Base-by-base conservation (phyloP, 2,329 filamentous ascomycete species). In the Acrocalymma vagum region DNA sequence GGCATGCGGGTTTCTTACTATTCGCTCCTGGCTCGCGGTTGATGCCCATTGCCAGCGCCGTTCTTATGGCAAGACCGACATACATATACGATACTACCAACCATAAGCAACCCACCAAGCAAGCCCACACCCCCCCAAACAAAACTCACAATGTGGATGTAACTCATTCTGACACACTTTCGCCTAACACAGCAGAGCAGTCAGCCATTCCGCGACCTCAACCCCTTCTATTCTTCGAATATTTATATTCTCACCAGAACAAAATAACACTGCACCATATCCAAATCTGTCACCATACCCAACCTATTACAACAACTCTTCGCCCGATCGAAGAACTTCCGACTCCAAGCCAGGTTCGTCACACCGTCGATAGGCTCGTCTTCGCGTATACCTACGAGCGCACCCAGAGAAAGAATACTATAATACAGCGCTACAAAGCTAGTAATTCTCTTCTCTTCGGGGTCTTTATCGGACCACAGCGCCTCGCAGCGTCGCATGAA, bases 131-230 rank as follows among this genome's bases (percentile, higher is more conserved):
- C 9, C 9, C 9, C 21, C n/a, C n/a, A n/a, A n/a, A n/a, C n/a
- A n/a, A n/a, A n/a, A 35, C 31, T 35, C 4, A 35, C 31, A 61
- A 42, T 78, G 73, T 5, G 73, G 73, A 34, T 77, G 76, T 4
- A 78, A 61, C 43, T 78, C 74, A 33, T 78, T 76, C 41, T 78
- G 76, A 45, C 74, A 78, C 4, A 78, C 68, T 51, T 78, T 77
- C 6, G 74, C 73, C 31, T 35, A 10, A 11, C 14, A 25, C n/a
- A 26, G 14, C 15, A 14, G 21, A 25, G 2, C 21, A 35, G 24
- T 7, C 9, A 4, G 8, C 18, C 9, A 5, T 16, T 16, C n/a
- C n/a, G n/a, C n/a, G n/a, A n/a, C n/a, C n/a, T n/a, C n/a, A n/a
- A n/a, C n/a, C n/a, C n/a, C n/a, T n/a, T n/a, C n/a, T n/a, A n/a